Percentiles rank a stretch among this genome's conserved stretches.
Conservation (phyloP, 2,329 filamentous ascomycete genomes). For the Graphiopsis chlorocephala region DNA sequence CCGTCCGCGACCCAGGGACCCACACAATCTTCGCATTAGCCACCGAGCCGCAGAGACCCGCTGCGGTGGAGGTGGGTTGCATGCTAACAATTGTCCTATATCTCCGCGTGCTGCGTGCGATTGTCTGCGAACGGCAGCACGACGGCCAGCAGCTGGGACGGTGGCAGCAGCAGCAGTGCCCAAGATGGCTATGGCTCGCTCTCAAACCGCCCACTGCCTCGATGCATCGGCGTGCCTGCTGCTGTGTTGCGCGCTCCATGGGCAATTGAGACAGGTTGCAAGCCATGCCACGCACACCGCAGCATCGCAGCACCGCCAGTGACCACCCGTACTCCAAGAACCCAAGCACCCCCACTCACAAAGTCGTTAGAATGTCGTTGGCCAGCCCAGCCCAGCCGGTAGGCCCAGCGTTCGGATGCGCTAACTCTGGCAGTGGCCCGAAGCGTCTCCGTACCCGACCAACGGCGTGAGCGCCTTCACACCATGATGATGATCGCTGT, state of each 20-base stretch:
- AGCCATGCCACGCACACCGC: background rate
- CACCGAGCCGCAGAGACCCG: background rate
- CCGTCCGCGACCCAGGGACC: background rate
- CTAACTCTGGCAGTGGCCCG: background rate
- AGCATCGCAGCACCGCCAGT: no score
- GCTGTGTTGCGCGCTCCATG: background rate
- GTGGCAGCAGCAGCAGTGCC: no score
- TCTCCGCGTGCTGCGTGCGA: background rate
- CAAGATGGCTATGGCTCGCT: background rate
- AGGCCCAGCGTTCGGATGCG: background rate
- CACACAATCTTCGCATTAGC: background rate
- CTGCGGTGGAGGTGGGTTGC: background rate
- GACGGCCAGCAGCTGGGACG: background rate
- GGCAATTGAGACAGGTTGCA: slow-evolving; percentile 4
- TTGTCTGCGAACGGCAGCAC: slow-evolving; percentile 4
- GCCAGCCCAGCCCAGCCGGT: background rate
- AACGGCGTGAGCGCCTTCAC: background rate
- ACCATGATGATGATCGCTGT: background rate
- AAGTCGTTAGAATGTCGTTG: background rate
- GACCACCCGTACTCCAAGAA: no score
- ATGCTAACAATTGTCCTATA: background rate
- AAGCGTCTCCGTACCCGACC: background rate
- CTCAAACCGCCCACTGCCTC: background rate
- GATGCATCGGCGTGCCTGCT: background rate
- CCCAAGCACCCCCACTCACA: background rate